Percentiles rank a stretch among this genome's conserved stretches.
Evolutionary conservation across 768 basidiomycete species (phyloP).

Genomic region (Paxillus involutus): DNA sequence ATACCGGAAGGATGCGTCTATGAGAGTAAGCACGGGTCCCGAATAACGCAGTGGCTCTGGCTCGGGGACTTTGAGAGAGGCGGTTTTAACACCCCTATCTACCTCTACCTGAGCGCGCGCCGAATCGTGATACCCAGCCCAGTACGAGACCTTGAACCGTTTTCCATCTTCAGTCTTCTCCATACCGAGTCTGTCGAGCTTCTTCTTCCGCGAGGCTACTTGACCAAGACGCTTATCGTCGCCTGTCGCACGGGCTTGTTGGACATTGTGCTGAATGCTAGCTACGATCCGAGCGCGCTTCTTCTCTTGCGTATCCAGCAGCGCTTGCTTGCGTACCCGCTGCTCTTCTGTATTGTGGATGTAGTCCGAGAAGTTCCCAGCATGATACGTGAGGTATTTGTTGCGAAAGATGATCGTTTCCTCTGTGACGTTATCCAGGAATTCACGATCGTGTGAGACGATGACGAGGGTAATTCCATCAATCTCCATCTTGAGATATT

Average conservation of each 20-base stretch:
- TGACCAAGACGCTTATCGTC: constrained; percentile 56
- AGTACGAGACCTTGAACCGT: constrained; percentile 59
- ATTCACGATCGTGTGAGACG: constrained; percentile 65
- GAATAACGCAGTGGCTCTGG: constrained; percentile 30
- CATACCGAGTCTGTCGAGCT: constrained; percentile 35
- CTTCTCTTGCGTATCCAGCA: constrained; percentile 45
- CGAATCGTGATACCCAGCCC: constrained; percentile 39
- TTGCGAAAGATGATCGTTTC: constrained; percentile 62
- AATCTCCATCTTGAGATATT: constrained; percentile 42
- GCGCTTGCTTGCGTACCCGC: constrained; percentile 41
- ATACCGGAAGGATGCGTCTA: constrained; percentile 36
- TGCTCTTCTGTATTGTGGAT: constrained; percentile 46
- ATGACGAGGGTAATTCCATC: constrained; percentile 50
- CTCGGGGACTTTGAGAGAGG: constrained; percentile 25
- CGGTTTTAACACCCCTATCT: constrained; percentile 34
- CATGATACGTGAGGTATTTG: constrained; percentile 51
- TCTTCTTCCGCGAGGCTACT: constrained; percentile 61
- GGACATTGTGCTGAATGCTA: constrained; percentile 51
- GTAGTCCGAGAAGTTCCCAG: constrained; percentile 54
- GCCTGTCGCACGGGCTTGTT: constrained; percentile 53
- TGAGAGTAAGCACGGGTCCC: constrained; percentile 34
- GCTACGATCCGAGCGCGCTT: constrained; percentile 51
- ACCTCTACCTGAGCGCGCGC: constrained; percentile 35
- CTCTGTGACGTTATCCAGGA: constrained; percentile 57
- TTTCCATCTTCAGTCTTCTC: constrained; percentile 33